Evolutionary conservation across 2,329 filamentous ascomycete genomes (phyloP).

Genomic region (Beauveria varroae): DNA sequence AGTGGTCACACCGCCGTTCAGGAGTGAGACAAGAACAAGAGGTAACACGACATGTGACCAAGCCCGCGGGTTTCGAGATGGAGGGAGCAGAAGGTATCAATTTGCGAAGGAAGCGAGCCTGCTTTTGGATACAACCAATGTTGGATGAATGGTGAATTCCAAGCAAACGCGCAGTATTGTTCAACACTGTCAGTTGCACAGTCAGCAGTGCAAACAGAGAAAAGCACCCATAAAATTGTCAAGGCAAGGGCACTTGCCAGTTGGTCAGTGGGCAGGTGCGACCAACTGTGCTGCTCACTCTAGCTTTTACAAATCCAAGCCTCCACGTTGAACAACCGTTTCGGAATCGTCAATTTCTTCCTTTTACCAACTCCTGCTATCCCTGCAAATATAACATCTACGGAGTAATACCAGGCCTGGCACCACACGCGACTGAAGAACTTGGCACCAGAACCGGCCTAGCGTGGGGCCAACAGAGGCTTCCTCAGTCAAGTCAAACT

Average conservation of each 20-base stretch:
- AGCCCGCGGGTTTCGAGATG: neutral
- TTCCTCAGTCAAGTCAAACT: neutral
- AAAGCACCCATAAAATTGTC: neutral
- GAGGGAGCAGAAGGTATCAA: neutral
- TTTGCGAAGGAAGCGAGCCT: neutral
- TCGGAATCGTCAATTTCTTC: too few species aligned
- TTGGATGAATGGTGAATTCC: too few species aligned
- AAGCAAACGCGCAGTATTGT: too few species aligned
- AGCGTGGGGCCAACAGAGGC: slow-evolving; percentile 1
- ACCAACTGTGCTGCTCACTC: neutral
- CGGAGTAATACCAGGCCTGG: neutral
- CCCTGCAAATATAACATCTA: neutral
- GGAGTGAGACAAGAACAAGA: neutral
- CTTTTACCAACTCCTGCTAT: too few species aligned
- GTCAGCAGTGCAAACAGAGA: neutral
- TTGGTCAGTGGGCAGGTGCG: neutral
- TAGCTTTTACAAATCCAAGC: too few species aligned
- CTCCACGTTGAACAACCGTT: too few species aligned
- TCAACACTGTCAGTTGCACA: neutral
- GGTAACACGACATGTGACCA: neutral
- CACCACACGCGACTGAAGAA: neutral
- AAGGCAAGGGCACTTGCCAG: too few species aligned
- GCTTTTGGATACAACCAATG: neutral
- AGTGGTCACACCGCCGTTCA: slow-evolving; percentile 3
- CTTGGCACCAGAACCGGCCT: neutral